Evolutionary conservation across 257 asterid species (phyloP), one percentile per base, ranked within the genome.

Genomic region (Plectranthus barbatus): DNA sequence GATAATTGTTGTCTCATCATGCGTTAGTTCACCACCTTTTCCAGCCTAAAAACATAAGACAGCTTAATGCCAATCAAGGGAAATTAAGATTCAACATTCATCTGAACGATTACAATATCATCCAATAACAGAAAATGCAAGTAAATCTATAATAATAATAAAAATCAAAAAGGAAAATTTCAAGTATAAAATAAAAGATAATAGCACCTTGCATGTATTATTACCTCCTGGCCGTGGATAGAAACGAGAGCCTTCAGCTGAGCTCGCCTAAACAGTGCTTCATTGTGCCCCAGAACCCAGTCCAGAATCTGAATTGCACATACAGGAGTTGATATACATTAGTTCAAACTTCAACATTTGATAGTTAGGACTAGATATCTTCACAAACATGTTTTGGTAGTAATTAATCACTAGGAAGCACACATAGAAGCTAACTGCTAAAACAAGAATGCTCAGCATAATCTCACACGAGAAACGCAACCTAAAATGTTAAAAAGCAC

Each of bases 191-290:
- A 20, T 39, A 26, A 14, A 21, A 26, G 41, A 50, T 29, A 66
- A 64, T 31, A 17, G 56, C 18, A 53, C 47, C 52, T 24, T 31
- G 29, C 26, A 17, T 7, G 46, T 18, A 18, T 13, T 42, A 36
- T 61, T 76, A 92, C 99, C 99, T 90, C 99, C 72, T 81, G 87
- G 79, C 97, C 10, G 70, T 93, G 99, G 77, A 93, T 93, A 51
- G 99, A 87, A 69, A 93, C 99, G 39, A 93, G 94, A 72, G 96
- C 99, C 80, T 93, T 93, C 80, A 93, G 77, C 81, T 93, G 99
- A 68, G 99, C 95, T 51, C 99, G 94, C 78, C 99, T 87, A 76
- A 93, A 93, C 64, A 93, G 66, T 3, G 91, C 99, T 52, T 93
- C 99, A 54, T 80, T 81, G 73, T 93, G 99, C 67, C 99, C 99